Base-by-base conservation (phyloP, 2,329 filamentous ascomycete genomes). In the Geosmithia putterillii region DNA sequence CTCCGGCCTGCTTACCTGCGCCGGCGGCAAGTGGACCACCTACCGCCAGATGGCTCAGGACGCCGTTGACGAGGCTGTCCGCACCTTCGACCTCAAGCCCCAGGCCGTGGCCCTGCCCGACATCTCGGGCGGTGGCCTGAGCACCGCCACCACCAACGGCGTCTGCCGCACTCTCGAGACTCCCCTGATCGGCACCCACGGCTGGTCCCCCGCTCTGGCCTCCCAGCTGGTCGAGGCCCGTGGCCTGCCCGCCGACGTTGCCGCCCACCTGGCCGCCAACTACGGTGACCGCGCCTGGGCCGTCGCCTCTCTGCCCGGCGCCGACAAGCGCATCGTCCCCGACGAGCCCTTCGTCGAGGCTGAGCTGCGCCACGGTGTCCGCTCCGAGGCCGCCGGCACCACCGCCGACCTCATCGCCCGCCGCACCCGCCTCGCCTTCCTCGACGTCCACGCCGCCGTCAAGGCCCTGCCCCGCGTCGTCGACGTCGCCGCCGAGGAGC, bases 21-120 rank as follows among this genome's bases (percentile, higher is more conserved):
- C 84, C 28, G 85, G 85, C 52, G 85, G 85, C 48, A 92, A 90
- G 65, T 90, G 85, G 85, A 92, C 85, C 6, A 92, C 85, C 10
- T 92, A 90, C 65, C 82, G 85, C 44, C 83, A 89, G 58, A 92
- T 92, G 86, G 82, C 86, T 42, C 83, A 92, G 60, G 84, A 90
- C 54, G 83, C 83, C 40, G 85, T 92, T 47, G 84, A 90, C 56
- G 80, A 86, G 54, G 85, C 85, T 22, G 73, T 89, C 62, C 67
- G 71, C 48, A 67, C 74, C 42, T 88, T 86, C 58, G 58, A 66
- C 35, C 70, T 89, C 22, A 61, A 67, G 42, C 65, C 81, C 5
- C 60, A 61, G 8, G 61, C 71, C 20, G 55, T 81, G 22, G 46
- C 64, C 18, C 63, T 78, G 42, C 78, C 81, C 10, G 75, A 81